A percentile compares a stretch with the other conserved stretches of the same genome.
Conservation (phyloP, 345 rosid species). For the Firmiana major region DNA sequence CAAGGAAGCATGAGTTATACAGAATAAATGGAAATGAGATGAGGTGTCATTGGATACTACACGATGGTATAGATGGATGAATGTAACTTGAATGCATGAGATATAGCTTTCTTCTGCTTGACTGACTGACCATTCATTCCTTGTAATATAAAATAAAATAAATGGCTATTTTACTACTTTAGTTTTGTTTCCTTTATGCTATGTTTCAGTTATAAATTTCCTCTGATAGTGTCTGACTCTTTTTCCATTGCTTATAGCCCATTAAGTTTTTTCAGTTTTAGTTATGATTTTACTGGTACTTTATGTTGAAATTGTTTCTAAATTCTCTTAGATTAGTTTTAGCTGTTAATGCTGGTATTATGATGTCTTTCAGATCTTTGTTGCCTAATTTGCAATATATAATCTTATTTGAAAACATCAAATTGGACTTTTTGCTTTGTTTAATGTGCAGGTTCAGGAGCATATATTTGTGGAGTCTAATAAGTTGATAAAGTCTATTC, state of each 20-base stretch:
- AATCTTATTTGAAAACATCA: background rate
- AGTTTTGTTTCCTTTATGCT: background rate
- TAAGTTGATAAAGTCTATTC: conserved; percentile 77
- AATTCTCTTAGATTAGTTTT: background rate
- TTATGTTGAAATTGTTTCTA: background rate
- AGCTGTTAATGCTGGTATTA: background rate
- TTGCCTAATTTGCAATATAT: background rate
- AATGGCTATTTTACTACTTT: background rate
- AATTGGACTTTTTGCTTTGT: conserved; percentile 7
- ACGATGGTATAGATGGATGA: background rate
- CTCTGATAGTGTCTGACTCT: background rate
- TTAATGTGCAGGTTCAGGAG: conserved; percentile 61
- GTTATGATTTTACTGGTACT: background rate
- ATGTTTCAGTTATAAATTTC: background rate
- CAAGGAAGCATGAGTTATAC: background rate
- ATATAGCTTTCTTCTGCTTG: background rate
- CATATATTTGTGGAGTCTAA: conserved; percentile 70
- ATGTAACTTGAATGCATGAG: background rate
- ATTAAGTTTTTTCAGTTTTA: background rate
- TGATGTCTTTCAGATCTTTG: background rate
- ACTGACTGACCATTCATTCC: background rate
- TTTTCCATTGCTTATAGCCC: background rate
- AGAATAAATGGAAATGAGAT: background rate
- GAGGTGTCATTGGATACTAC: background rate
- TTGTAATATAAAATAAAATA: background rate